Evolutionary conservation across 768 basidiomycete genomes (phyloP).

Genomic region (Tricholoma terreum): DNA sequence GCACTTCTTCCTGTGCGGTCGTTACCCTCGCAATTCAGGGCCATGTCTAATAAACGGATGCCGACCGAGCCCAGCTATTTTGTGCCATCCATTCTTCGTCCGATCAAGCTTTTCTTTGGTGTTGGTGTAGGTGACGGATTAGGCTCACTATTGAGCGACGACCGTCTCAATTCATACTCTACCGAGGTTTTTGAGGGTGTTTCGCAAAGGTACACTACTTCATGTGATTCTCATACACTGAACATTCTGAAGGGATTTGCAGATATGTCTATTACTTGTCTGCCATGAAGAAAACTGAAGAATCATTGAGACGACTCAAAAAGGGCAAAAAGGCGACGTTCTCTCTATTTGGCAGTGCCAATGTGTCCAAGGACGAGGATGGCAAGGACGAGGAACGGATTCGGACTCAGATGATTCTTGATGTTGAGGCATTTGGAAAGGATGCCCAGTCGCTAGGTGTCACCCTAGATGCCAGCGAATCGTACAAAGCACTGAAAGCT

Average conservation of each 20-base stretch:
- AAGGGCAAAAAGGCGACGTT: conserved; percentile 79
- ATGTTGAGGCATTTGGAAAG: conserved; percentile 79
- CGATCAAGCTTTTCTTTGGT: conserved; percentile 73
- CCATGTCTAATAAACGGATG: conserved; percentile 69
- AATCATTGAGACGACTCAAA: conserved; percentile 80
- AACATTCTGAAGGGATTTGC: neutral
- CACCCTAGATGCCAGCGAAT: conserved; percentile 46
- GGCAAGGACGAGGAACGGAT: conserved; percentile 88
- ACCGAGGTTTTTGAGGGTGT: conserved; percentile 71
- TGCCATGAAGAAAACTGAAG: conserved; percentile 90
- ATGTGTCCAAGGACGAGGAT: conserved; percentile 56
- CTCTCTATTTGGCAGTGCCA: conserved; percentile 69
- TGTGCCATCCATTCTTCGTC: conserved; percentile 74
- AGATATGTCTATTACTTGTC: conserved; percentile 81
- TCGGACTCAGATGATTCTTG: conserved; percentile 75
- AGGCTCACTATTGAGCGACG: conserved; percentile 56
- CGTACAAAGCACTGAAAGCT: conserved; percentile 54
- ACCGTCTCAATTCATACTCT: conserved; percentile 47
- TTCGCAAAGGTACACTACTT: conserved; percentile 51
- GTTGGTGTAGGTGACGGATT: conserved; percentile 54
- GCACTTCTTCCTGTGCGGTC: conserved; percentile 80
- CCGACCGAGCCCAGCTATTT: conserved; percentile 87
- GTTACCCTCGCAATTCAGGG: conserved; percentile 88
- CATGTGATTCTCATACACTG: neutral
- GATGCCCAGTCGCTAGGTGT: conserved; percentile 75